A percentile compares a stretch with the other conserved stretches of the same genome.
Evolutionary conservation across 352 stramenopile species (phyloP).

Genomic region (Aphanomyces invadans): DNA sequence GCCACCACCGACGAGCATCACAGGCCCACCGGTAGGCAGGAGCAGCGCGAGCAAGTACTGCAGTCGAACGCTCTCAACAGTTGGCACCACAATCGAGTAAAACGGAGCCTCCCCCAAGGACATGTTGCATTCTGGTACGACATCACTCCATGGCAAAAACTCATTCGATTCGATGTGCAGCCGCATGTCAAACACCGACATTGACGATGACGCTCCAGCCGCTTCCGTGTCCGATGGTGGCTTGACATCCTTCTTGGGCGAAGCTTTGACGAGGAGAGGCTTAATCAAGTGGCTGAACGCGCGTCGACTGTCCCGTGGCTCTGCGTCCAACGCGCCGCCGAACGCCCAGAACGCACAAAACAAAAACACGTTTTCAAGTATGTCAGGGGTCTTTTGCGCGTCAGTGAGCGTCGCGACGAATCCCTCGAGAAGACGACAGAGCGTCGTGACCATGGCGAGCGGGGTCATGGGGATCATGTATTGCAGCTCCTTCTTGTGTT

Average conservation of each 20-base stretch:
- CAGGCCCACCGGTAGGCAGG: slow-evolving; percentile 36
- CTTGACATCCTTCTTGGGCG: slow-evolving; percentile 7
- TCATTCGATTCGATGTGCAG: slow-evolving; percentile 70
- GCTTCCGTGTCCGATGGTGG: slow-evolving; percentile 18
- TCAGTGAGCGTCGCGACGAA: slow-evolving; percentile 70
- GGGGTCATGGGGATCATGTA: slow-evolving; percentile 44
- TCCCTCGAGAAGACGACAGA: slow-evolving; percentile 92
- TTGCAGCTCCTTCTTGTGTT: slow-evolving; percentile 46
- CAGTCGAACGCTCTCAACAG: slow-evolving; percentile 61
- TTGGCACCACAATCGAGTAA: slow-evolving; percentile 63
- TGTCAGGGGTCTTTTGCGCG: slow-evolving; percentile 72
- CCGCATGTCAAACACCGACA: slow-evolving; percentile 69
- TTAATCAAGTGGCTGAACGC: slow-evolving; percentile 40
- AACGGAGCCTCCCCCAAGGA: slow-evolving; percentile 42
- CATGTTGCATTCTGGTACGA: slow-evolving; percentile 34
- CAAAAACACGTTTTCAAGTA: slow-evolving; percentile 93
- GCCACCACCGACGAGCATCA: slow-evolving; percentile 73
- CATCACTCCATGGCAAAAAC: slow-evolving; percentile 67
- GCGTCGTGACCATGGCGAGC: slow-evolving; percentile 77
- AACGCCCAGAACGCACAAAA: slow-evolving; percentile 95
- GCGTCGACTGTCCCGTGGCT: slow-evolving; percentile 74
- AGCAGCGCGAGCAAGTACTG: slow-evolving; percentile 57
- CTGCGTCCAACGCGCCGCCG: slow-evolving; percentile 86
- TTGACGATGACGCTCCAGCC: neutral
- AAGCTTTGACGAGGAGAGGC: slow-evolving; percentile 17